phyloP scores from a whole-genome alignment of 768 basidiomycete species.

The Tricholomella constricta region DNA sequence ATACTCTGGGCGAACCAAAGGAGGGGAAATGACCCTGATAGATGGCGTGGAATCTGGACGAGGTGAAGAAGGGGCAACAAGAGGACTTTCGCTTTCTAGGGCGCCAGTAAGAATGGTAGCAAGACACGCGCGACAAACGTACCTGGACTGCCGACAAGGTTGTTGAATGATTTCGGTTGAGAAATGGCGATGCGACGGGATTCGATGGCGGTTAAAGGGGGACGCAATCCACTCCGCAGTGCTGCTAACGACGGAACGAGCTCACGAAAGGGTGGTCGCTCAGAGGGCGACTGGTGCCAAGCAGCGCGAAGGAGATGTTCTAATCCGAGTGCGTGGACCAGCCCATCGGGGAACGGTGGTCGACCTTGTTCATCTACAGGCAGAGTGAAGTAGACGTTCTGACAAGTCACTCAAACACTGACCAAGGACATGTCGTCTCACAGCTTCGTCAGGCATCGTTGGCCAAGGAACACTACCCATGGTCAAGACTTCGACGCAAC shows the following conservation, averaged over 20 bases:
- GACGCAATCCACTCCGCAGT: not conserved
- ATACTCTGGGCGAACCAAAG: slow-evolving; percentile 8
- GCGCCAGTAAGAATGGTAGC: not conserved
- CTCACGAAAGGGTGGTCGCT: slow-evolving; percentile 8
- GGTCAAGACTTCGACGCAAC: slow-evolving; percentile 61
- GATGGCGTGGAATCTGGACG: slow-evolving; percentile 11
- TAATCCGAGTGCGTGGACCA: not conserved
- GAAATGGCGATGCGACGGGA: slow-evolving; percentile 13
- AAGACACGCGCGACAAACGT: not conserved
- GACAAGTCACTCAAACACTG: slow-evolving; percentile 9
- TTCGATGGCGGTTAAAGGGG: not conserved
- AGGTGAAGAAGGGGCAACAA: not conserved
- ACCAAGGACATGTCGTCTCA: slow-evolving; percentile 55
- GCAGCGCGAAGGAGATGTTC: slow-evolving; percentile 2
- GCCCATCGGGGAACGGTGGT: slow-evolving; percentile 12
- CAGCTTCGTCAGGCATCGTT: slow-evolving; percentile 47
- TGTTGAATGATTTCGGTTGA: not conserved
- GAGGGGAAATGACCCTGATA: not conserved
- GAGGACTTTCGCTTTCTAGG: not conserved
- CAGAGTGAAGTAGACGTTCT: not conserved
- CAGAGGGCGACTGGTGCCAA: slow-evolving; percentile 6
- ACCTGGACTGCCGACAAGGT: not conserved
- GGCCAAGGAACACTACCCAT: slow-evolving; percentile 66
- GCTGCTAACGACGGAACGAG: not conserved
- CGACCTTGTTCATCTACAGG: slow-evolving; percentile 10